Base-by-base conservation (phyloP, 2,329 filamentous ascomycete genomes). In the Leptographium lundbergii region DNA sequence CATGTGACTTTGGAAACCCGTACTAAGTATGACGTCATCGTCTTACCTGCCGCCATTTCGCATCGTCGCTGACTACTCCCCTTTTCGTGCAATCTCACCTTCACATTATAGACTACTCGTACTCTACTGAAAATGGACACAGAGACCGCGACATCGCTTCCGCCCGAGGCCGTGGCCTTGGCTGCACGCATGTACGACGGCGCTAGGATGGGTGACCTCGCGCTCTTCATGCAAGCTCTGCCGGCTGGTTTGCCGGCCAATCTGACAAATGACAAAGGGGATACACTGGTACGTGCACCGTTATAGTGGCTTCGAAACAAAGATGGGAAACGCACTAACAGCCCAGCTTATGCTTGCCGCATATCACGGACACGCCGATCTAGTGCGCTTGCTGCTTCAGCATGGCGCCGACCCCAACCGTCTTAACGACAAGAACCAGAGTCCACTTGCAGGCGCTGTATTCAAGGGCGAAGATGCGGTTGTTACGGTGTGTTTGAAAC, bases 181-280 rank as follows among this genome's bases (percentile, higher is more conserved):
- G 86, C 86, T 2, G 74, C 76, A 11, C 80, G 80, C 63, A 79
- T 89, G 72, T 89, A 86, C 71, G 79, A 87, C 64, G 78, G 83
- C 32, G 85, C 86, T 1, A 78, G 86, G 36, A 67, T 71, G 25
- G 86, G 86, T 59, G 73, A 85, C 55, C 73, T 79, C 2, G 67
- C 77, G 6, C 69, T 81, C 14, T 80, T 90, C n/a, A 68, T 77
- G 50, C 79, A 85, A 69, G 86, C 86, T 54, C 69, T 90, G 45
- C 74, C 77, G 1, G 82, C 81, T 2, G 86, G 87, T 1, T 73
- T 89, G 29, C 86, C 86, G 0, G 74, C 80, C 1, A 89, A 88
- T 65, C 74, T 89, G 69, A 88, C 85, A 25, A 89, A 89, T 65
- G 79, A 86, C 56, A 85, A 87, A 63, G 87, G 86, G 55, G 86